Evolutionary conservation across 1,284 basidiomycete genomes (phyloP).

Genomic region (Schizophyllum commune): DNA sequence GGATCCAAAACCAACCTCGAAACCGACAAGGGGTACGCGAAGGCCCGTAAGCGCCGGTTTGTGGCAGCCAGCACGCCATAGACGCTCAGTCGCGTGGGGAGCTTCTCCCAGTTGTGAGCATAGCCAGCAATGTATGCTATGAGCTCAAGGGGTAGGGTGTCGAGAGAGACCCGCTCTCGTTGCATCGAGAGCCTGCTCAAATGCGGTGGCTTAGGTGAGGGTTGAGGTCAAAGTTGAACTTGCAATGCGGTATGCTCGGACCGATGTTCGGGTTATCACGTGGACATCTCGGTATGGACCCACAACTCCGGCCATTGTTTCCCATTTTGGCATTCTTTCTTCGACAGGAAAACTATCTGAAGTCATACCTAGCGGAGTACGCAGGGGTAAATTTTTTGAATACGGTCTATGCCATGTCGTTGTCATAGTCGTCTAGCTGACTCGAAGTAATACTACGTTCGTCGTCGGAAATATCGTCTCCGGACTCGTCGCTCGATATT

Average conservation of each 20-base stretch:
- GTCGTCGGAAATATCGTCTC: not conserved
- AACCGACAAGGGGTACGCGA: not conserved
- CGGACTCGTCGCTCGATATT: not conserved
- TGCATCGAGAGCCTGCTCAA: not conserved
- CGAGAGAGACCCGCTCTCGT: not conserved
- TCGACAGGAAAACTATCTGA: not conserved
- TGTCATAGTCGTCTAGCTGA: not conserved
- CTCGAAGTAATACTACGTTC: not conserved
- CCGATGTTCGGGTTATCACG: not conserved
- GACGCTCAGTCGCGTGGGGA: not conserved
- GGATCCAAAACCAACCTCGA: not conserved
- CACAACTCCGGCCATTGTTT: not conserved
- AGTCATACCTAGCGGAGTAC: not conserved
- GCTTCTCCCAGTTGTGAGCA: not conserved
- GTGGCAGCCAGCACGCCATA: not conserved
- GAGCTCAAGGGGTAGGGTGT: not conserved
- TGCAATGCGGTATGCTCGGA: not conserved
- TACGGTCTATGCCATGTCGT: not conserved
- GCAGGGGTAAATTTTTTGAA: not conserved
- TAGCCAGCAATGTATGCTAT: not conserved
- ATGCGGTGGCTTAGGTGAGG: not conserved
- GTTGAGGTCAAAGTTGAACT: not conserved
- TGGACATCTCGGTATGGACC: not conserved
- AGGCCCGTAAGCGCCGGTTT: not conserved
- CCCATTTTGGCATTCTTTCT: not conserved